These are phyloP conservation scores for Waitea zeae DNA, from an alignment of 1,284 basidiomycete genomes.

Conservation along the genomic window DNA sequence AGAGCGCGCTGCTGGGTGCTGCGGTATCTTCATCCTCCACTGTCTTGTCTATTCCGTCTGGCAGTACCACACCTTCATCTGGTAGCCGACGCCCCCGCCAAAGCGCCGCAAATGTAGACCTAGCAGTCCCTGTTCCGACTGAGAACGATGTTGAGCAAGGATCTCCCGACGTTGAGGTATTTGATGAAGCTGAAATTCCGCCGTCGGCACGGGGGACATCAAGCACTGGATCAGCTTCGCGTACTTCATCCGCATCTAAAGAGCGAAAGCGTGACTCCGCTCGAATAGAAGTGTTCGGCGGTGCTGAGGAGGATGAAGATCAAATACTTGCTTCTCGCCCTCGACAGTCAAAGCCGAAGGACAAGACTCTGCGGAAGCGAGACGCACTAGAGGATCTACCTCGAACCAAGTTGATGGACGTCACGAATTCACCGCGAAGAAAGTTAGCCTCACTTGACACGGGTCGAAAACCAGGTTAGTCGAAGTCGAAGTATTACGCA, in stretches of 20 bases:
- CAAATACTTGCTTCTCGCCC: no score
- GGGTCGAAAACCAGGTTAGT: slow-evolving; percentile 5
- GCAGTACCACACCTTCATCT: slow-evolving; percentile 45
- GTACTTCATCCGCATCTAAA: slow-evolving; percentile 13
- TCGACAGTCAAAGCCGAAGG: slow-evolving; percentile 21
- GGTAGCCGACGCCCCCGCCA: slow-evolving; percentile 41
- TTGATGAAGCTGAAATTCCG: slow-evolving; percentile 18
- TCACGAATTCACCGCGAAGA: slow-evolving; percentile 34
- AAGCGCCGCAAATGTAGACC: slow-evolving; percentile 41
- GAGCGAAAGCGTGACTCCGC: slow-evolving; percentile 16
- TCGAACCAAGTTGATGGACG: slow-evolving; percentile 46
- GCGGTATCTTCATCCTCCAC: slow-evolving; percentile 14
- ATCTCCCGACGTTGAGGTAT: slow-evolving; percentile 12
- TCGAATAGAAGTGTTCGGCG: slow-evolving; percentile 17
- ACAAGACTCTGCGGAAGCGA: no score
- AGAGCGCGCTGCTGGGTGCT: slow-evolving; percentile 48
- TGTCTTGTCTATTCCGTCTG: slow-evolving; percentile 11
- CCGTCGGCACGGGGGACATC: slow-evolving; percentile 9
- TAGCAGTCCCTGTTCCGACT: slow-evolving; percentile 16
- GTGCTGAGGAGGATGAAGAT: slow-evolving; percentile 20
- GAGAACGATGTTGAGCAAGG: slow-evolving; percentile 12
- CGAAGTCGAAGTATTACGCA: slow-evolving; percentile 7
- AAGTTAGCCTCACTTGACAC: slow-evolving; percentile 3
- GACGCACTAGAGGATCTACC: no score
- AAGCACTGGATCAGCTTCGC: slow-evolving; percentile 15